Evolutionary conservation across 2,329 filamentous ascomycete genomes (phyloP).

Genomic region (Beauveria australis): DNA sequence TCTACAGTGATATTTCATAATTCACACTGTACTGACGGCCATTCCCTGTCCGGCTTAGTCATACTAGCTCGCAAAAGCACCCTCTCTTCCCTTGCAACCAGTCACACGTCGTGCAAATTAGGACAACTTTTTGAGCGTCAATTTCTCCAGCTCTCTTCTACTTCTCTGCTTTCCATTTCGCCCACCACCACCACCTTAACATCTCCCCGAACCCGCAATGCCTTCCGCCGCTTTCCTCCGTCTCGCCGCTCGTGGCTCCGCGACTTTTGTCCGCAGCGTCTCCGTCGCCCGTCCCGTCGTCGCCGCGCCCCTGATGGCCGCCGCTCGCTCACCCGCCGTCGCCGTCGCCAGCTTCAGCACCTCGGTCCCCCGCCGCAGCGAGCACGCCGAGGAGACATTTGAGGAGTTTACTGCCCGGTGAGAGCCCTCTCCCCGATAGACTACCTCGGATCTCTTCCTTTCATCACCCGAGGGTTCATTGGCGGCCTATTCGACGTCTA

Average conservation of each 20-base stretch:
- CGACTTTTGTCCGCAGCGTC: slow-evolving; percentile 53
- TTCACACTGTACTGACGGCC: slow-evolving; percentile 21
- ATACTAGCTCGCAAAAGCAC: slow-evolving; percentile 23
- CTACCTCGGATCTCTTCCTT: background rate
- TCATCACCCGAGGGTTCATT: background rate
- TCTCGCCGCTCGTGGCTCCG: slow-evolving; percentile 59
- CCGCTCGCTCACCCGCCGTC: slow-evolving; percentile 34
- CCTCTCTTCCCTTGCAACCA: slow-evolving; percentile 18
- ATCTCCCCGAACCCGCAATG: slow-evolving; percentile 38
- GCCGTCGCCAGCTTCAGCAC: slow-evolving; percentile 54
- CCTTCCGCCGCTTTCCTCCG: slow-evolving; percentile 62
- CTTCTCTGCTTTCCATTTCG: background rate
- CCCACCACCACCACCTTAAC: slow-evolving; percentile 11
- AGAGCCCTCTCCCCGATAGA: slow-evolving; percentile 22
- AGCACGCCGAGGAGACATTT: slow-evolving; percentile 91
- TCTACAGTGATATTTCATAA: slow-evolving; percentile 12
- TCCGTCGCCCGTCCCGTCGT: slow-evolving; percentile 50
- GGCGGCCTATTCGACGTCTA: background rate
- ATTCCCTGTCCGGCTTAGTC: slow-evolving; percentile 24
- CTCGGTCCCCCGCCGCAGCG: slow-evolving; percentile 43
- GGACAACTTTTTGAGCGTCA: background rate
- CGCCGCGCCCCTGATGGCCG: slow-evolving; percentile 42
- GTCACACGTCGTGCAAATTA: slow-evolving; percentile 15
- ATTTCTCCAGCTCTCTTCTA: slow-evolving; percentile 4
- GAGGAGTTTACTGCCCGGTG: slow-evolving; percentile 99